These are phyloP conservation scores for Mycena alexandri DNA, from an alignment of 768 basidiomycete species.

Conservation along the genomic window DNA sequence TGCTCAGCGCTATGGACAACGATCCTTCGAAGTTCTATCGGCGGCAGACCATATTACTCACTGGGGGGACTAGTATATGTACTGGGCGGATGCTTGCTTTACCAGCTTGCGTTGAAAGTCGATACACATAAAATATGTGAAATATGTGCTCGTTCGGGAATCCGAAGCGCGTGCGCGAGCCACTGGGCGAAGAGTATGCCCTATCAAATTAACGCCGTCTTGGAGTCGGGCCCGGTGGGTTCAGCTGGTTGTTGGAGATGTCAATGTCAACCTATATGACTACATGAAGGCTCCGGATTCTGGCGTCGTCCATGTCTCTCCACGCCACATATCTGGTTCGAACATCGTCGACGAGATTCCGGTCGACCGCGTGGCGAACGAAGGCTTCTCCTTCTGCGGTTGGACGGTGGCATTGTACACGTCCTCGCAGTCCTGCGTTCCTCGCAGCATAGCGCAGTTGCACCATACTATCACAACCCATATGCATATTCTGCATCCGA, in stretches of 20 bases:
- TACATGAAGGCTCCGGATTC: slow-evolving; percentile 9
- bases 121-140: slow-evolving; percentile 3
- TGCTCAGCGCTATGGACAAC: not conserved
- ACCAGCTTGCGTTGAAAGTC: slow-evolving; percentile 11
- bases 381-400: slow-evolving; percentile 13
- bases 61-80: too few species aligned
- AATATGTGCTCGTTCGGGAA: slow-evolving; percentile 26
- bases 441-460: not conserved
- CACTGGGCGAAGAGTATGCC: slow-evolving; percentile 2
- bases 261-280: slow-evolving; percentile 6
- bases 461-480: not conserved
- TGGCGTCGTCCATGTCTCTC: slow-evolving; percentile 9
- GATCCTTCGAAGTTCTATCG: slow-evolving; percentile 10
- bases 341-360: slow-evolving; percentile 29
- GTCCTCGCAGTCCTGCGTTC: too few species aligned
- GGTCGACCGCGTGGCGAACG: slow-evolving; percentile 18
- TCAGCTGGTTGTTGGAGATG: slow-evolving; percentile 12
- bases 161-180: not conserved
- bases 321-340: not conserved
- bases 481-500: not conserved
- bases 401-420: not conserved
- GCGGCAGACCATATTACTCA: slow-evolving; percentile 9
- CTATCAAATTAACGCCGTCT: not conserved
- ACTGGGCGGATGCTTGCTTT: too few species aligned
- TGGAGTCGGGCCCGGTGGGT: slow-evolving; percentile 2